Base-by-base conservation (phyloP, 805 yeast species). In the Ogataea pignaliae region DNA sequence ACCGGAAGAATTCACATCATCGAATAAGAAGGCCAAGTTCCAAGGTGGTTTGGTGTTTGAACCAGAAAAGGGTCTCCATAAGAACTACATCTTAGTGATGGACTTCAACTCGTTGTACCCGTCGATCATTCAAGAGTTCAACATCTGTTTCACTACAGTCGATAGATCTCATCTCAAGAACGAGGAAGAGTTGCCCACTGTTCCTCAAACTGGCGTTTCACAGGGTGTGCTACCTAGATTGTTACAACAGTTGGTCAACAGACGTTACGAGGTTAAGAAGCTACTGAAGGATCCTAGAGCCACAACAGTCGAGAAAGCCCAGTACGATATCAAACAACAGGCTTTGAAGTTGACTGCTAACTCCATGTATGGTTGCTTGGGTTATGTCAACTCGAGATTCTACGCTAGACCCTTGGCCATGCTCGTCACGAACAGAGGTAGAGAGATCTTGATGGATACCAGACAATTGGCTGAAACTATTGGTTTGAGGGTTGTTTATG, bases 291-390 rank as follows among this genome's bases (percentile, higher is more conserved):
- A 81, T 52, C 83, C 90, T 30, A 73, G 76, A 36, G 78, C 82
- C 17, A 72, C 82, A 0, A 71, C 80, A 0, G 66, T 71, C 42
- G 89, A 87, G 60, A 78, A 67, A 44, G 84, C 87, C 0, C 97
- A 91, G 59, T 88, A 85, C 72, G 98, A 93, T 63, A 89, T 90
- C 59, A 88, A 90, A 59, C 99, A 93, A 65, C 95, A 85, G 63
- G 98, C 99, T 0, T 76, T 93, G 61, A 93, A 93, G 63, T 73
- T 93, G 61, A 95, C 99, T 2, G 99, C 99, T 28, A 93, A 93
- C 66, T 93, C 99, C n/a, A 91, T 93, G 97, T 93, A 93, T 68
- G 99, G 99, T 60, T 93, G 98, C 76, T 75, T 93, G 56, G 99
- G 99, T 54, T 90, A 83, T 63, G 85, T 85, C 7, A 78, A 85